A percentile compares a stretch with the other conserved stretches of the same genome.
These are phyloP conservation scores for Daedaleopsis sinensis DNA, from an alignment of 768 basidiomycete species.

Conservation along the genomic window DNA sequence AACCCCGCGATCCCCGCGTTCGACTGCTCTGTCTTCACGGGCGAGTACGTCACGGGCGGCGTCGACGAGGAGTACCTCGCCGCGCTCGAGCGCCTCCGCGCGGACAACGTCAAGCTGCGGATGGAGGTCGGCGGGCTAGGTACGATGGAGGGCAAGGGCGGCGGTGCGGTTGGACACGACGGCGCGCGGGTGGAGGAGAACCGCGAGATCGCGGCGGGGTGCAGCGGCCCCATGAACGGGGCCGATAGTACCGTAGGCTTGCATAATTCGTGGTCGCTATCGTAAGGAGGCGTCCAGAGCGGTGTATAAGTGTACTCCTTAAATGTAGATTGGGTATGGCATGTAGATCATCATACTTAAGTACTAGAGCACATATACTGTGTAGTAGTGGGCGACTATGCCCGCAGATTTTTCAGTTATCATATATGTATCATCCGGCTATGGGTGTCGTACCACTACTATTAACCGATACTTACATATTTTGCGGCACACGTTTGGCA, in stretches of 20 bases:
- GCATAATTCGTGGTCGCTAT: conserved; percentile 52
- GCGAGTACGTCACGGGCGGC: conserved; percentile 94
- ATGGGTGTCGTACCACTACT: too few relatives aligned
- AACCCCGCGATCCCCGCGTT: conserved; percentile 78
- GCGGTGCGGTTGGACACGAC: conserved; percentile 22
- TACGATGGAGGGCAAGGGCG: conserved; percentile 27
- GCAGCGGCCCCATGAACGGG: conserved; percentile 56
- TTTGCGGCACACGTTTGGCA: too few relatives aligned
- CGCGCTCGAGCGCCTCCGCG: conserved; percentile 73
- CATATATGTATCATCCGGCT: too few relatives aligned
- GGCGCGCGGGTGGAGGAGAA: conserved; percentile 19
- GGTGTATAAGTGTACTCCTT: conserved; percentile 1
- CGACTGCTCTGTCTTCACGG: conserved; percentile 98
- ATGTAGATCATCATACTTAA: too few relatives aligned
- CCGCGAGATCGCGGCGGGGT: conserved; percentile 30
- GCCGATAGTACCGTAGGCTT: conserved; percentile 79
- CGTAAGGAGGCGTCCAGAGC: not conserved
- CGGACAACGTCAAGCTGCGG: conserved; percentile 71
- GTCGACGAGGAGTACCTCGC: conserved; percentile 83
- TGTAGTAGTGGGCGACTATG: too few relatives aligned
- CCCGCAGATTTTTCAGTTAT: too few relatives aligned
- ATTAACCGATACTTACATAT: too few relatives aligned
- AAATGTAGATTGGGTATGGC: too few relatives aligned
- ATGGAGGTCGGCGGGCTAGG: conserved; percentile 35
- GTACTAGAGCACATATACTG: too few relatives aligned